Base-by-base conservation (phyloP, 352 stramenopile species). In the Phytophthora colocasiae region DNA sequence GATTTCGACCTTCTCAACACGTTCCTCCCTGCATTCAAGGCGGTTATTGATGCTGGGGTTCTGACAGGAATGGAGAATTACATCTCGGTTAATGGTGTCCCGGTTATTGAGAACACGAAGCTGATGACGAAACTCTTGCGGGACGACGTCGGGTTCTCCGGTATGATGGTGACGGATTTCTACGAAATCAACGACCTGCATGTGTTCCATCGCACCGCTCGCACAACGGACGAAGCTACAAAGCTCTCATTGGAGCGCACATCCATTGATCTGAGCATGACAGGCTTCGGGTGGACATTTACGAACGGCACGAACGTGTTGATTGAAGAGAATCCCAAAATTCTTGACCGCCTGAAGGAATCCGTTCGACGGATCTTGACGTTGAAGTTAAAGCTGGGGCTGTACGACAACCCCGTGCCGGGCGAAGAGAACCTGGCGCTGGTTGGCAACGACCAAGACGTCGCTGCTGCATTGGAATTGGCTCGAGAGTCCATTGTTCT, bases 11-110 rank as follows among this genome's bases (percentile, higher is more conserved):
- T 43, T 4, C 36, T 43, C 36, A 43, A 43, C 12, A 87, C 84
- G 57, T 92, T 93, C 44, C 70, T 80, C 4, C 85, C 82, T 19
- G 75, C 86, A 0, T 96, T 92, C 45, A 63, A 83, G 12, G 78
- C 82, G 6, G 85, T 83, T 3, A 74, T 92, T 9, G 69, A 87
- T 9, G 76, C 91, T 22, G 80, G 78, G 3, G 82, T 76, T 8
- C 65, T 91, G 39, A 89, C 90, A 15, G 12, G 36, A 8, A 43
- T 43, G 36, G 36, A 43, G 6, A 43, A 17, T 4, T 43, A 43
- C 14, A 43, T 43, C 5, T 43, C 36, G 12, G 36, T 0, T 77
- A 43, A 43, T 43, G 36, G 36, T 4, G 36, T 43, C 7, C 36
- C 36, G 15, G 36, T 43, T 6, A 43, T 93, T 4, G 77, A 78